Evolutionary conservation across 768 basidiomycete genomes (phyloP).

Genomic region (Leccinum boreale): DNA sequence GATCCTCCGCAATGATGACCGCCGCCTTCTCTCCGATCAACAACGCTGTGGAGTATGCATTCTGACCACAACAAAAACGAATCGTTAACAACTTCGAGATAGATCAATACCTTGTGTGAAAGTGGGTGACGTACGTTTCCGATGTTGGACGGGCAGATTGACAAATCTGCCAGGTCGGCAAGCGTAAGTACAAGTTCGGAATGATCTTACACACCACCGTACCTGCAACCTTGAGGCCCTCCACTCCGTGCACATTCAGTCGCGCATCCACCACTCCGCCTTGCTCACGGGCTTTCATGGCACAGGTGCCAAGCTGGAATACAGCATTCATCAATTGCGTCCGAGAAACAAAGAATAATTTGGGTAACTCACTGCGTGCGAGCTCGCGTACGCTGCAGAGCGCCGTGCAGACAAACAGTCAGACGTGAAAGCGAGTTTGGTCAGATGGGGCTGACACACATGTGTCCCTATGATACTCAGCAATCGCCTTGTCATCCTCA

Average conservation of each 20-base stretch:
- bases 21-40: background rate
- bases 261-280: slow-evolving; percentile 12
- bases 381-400: background rate
- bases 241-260: slow-evolving; percentile 13
- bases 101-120: background rate
- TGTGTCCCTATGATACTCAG: background rate
- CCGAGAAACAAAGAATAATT: background rate
- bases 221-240: slow-evolving; percentile 16
- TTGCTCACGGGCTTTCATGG: slow-evolving; percentile 47
- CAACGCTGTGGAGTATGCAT: background rate
- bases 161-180: background rate
- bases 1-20: background rate
- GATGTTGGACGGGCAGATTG: slow-evolving; percentile 7
- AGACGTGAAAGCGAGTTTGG: background rate
- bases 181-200: background rate
- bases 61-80: background rate
- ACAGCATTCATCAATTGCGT: background rate
- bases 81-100: background rate
- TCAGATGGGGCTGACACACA: background rate
- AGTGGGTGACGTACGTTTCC: slow-evolving; percentile 3
- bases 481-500: background rate
- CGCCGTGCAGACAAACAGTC: background rate
- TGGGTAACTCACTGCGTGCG: background rate
- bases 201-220: background rate
- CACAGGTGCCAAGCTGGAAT: slow-evolving; percentile 44